phyloP scores from a whole-genome alignment of 371 early-diverging fungal genomes.

The Apophysomyces ossiformis region DNA sequence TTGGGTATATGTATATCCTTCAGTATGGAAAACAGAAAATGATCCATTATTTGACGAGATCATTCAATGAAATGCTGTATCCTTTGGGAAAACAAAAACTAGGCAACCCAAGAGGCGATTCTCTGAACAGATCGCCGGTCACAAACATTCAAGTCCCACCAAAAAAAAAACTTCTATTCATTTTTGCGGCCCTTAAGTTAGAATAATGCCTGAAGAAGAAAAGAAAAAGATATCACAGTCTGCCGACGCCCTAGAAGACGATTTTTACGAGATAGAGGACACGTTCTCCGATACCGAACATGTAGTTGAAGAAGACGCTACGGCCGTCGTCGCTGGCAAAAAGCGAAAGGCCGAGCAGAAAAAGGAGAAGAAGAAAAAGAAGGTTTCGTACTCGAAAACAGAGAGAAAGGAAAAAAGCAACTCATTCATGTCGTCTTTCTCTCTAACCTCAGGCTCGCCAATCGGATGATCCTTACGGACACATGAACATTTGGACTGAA shows the following conservation, averaged over 20 bases:
- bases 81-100: too few relatives aligned
- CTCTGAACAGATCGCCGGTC: too few relatives aligned
- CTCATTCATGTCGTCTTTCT: slow-evolving; percentile 11
- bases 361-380: slow-evolving; percentile 51
- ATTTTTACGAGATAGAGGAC: slow-evolving; percentile 60
- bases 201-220: not conserved
- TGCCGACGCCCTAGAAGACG: slow-evolving; percentile 73
- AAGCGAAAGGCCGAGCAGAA: slow-evolving; percentile 45
- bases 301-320: slow-evolving; percentile 30
- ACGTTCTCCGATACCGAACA: slow-evolving; percentile 45
- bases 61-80: too few relatives aligned
- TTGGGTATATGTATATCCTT: too few relatives aligned
- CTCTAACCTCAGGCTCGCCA: slow-evolving; percentile 17
- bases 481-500: slow-evolving; percentile 51
- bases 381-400: slow-evolving; percentile 40
- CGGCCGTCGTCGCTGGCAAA: slow-evolving; percentile 21
- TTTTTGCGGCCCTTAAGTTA: not conserved
- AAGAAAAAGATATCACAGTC: slow-evolving; percentile 31
- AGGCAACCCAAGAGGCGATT: too few relatives aligned
- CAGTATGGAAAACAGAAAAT: too few relatives aligned
- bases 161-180: not conserved
- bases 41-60: too few relatives aligned
- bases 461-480: slow-evolving; percentile 41
- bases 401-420: slow-evolving; percentile 54
- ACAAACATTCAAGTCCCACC: not conserved